Percentiles rank a stretch among this genome's conserved stretches.
Evolutionary conservation across 2,329 filamentous ascomycete species (phyloP).

Genomic region (Erysiphe neolycopersici): DNA sequence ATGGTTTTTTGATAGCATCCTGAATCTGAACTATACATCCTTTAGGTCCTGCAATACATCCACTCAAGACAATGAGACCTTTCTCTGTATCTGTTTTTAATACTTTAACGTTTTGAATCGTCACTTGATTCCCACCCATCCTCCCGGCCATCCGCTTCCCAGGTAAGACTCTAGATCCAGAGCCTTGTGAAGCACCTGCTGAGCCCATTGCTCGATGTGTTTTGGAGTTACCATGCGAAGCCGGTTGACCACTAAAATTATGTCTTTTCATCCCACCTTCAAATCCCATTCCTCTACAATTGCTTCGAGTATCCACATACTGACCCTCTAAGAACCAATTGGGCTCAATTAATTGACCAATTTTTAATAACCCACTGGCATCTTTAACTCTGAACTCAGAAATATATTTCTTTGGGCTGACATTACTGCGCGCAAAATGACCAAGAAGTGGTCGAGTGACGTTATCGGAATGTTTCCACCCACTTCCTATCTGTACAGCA

Average conservation of each 20-base stretch:
- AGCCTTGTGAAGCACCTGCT: slow-evolving; percentile 66
- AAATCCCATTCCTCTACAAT: slow-evolving; percentile 73
- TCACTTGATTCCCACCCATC: slow-evolving; percentile 77
- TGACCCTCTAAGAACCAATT: slow-evolving; percentile 81
- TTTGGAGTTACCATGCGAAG: slow-evolving; percentile 84
- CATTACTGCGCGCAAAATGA: slow-evolving; percentile 58
- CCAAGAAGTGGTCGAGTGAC: slow-evolving; percentile 63
- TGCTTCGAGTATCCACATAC: slow-evolving; percentile 61
- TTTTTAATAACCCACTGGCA: slow-evolving; percentile 41
- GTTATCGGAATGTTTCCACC: slow-evolving; percentile 46
- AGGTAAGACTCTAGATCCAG: slow-evolving; percentile 72
- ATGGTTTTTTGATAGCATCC: slow-evolving; percentile 73
- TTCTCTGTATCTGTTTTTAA: slow-evolving; percentile 68
- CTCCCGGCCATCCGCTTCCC: slow-evolving; percentile 96
- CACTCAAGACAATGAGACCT: slow-evolving; percentile 70
- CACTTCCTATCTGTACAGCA: slow-evolving; percentile 71
- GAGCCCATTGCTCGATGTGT: slow-evolving; percentile 85
- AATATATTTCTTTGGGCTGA: slow-evolving; percentile 62
- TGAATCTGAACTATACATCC: slow-evolving; percentile 62
- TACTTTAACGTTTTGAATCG: slow-evolving; percentile 74
- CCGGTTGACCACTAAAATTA: slow-evolving; percentile 68
- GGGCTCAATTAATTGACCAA: slow-evolving; percentile 55
- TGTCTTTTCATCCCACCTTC: slow-evolving; percentile 95
- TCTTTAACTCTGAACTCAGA: slow-evolving; percentile 68
- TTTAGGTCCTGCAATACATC: slow-evolving; percentile 68